Evolutionary conservation across 805 yeast genomes (phyloP).

Genomic region (Starmera quercuum): DNA sequence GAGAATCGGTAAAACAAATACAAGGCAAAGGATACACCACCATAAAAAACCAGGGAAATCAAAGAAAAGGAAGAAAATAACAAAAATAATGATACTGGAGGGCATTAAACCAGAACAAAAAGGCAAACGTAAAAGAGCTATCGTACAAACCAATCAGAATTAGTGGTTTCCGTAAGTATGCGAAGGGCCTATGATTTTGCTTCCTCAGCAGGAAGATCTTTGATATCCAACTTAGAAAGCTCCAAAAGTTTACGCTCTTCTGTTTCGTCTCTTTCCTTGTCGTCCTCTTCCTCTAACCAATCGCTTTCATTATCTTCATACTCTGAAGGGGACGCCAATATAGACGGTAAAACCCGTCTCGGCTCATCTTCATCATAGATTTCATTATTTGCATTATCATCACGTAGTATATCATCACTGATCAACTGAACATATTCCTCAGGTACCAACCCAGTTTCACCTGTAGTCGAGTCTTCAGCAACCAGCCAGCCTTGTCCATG

Average conservation of each 20-base stretch:
- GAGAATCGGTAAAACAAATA: no score
- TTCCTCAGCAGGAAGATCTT: no score
- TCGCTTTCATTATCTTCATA: slow-evolving; percentile 21
- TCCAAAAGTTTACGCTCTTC: no score
- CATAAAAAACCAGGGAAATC: no score
- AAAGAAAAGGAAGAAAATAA: not conserved
- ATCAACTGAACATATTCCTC: slow-evolving; percentile 78
- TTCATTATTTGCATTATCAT: slow-evolving; percentile 12
- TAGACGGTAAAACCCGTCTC: slow-evolving; percentile 38
- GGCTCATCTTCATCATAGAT: slow-evolving; percentile 27
- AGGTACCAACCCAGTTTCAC: slow-evolving; percentile 88
- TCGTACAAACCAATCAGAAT: not conserved
- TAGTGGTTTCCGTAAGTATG: no score
- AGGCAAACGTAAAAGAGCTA: not conserved
- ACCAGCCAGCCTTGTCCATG: slow-evolving; percentile 99
- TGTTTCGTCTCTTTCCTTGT: no score
- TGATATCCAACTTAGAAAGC: no score
- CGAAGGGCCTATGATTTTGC: no score
- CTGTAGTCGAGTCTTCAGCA: slow-evolving; percentile 67
- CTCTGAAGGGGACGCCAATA: slow-evolving; percentile 10
- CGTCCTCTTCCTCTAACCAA: slow-evolving; percentile 26
- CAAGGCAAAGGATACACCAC: no score
- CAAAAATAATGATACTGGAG: no score
- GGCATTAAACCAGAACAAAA: not conserved
- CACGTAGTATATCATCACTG: slow-evolving; percentile 3